phyloP scores from a whole-genome alignment of 2,329 filamentous ascomycete genomes.

The Colletotrichum australisinense region DNA sequence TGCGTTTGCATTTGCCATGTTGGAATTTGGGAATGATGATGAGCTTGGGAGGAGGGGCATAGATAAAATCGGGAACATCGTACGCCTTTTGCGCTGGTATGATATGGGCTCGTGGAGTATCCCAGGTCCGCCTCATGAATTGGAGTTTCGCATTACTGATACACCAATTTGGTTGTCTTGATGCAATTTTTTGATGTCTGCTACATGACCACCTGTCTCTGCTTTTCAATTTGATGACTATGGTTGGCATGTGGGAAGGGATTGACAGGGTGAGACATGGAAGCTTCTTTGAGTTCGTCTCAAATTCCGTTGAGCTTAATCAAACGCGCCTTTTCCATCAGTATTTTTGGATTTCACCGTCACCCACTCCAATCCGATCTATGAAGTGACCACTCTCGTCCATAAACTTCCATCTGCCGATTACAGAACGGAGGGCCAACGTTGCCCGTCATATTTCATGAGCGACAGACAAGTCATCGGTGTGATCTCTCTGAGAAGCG shows the following conservation, averaged over 20 bases:
- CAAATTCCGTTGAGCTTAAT: background rate
- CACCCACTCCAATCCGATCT: background rate
- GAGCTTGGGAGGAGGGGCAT: background rate
- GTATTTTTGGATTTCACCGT: too few species aligned
- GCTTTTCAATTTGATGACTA: background rate
- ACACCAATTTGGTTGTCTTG: background rate
- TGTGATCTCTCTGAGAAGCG: background rate
- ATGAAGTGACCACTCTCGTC: too few species aligned
- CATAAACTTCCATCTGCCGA: too few species aligned
- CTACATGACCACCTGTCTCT: background rate
- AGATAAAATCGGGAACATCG: slow-evolving; percentile 21
- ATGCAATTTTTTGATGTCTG: background rate
- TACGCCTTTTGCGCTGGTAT: background rate
- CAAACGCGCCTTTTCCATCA: too few species aligned
- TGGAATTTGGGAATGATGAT: background rate
- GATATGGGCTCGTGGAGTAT: background rate
- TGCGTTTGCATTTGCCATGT: background rate
- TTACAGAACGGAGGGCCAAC: too few species aligned
- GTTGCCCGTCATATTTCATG: background rate
- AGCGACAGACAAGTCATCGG: too few species aligned
- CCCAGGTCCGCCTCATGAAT: slow-evolving; percentile 1
- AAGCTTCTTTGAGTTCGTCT: background rate
- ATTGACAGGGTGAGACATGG: background rate
- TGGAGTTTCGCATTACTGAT: background rate
- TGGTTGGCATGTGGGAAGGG: background rate